Conservation (phyloP, 495 filamentous ascomycete genomes). For the Amphirosellinia nigrospora region DNA sequence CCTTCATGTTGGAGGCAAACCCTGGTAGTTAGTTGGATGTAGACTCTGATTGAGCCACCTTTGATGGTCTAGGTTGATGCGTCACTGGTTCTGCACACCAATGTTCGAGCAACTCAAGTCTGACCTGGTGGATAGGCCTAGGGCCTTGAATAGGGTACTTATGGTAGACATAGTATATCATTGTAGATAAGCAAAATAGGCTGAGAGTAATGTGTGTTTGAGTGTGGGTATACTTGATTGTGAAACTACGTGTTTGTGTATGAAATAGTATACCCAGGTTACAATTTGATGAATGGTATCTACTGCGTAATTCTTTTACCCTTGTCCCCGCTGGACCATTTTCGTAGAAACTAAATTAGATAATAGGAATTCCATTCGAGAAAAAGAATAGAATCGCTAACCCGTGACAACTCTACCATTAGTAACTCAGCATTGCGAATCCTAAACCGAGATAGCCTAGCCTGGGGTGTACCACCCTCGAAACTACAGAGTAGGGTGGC, state of each 20-base stretch:
- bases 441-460: background rate
- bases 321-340: background rate
- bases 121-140: background rate
- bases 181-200: background rate
- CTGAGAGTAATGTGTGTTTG: background rate
- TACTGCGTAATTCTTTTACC: background rate
- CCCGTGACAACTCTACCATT: background rate
- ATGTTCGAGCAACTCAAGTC: background rate
- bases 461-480: background rate
- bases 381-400: background rate
- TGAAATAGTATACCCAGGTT: background rate
- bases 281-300: slow-evolving; percentile 3
- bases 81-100: background rate
- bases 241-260: background rate
- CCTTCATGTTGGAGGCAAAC: too few relatives aligned
- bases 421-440: background rate
- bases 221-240: background rate
- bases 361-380: background rate
- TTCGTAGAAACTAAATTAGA: background rate
- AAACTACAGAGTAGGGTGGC: background rate
- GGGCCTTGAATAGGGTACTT: background rate
- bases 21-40: too few relatives aligned
- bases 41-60: background rate
- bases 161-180: background rate
- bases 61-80: background rate